These are phyloP conservation scores for Ogataea pilisensis DNA, from an alignment of 805 yeast genomes.

Conservation along the genomic window DNA sequence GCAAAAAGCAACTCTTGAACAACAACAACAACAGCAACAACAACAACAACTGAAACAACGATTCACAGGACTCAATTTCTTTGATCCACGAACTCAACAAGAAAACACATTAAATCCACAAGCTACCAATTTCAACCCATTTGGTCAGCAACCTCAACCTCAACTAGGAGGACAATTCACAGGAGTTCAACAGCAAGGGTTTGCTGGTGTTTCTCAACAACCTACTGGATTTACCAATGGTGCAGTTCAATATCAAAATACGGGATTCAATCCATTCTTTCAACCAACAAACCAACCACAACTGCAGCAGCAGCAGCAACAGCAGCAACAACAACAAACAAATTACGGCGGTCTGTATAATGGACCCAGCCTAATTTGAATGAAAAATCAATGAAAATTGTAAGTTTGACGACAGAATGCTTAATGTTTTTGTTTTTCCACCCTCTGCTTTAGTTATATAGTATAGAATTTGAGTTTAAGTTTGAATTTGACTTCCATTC, in stretches of 20 bases:
- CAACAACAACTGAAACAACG: conserved; percentile 6
- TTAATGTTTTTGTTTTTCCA: background rate
- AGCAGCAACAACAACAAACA: conserved; percentile 3
- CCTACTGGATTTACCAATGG: conserved; percentile 1
- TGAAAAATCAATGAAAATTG: too few species aligned
- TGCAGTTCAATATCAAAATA: background rate
- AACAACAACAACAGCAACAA: conserved; percentile 15
- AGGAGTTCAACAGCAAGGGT: background rate
- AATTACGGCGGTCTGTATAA: conserved; percentile 18
- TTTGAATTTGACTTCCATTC: too few species aligned
- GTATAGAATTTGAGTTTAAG: too few species aligned
- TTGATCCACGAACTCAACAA: conserved; percentile 12
- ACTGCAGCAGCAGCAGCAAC: conserved; percentile 7
- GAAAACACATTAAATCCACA: conserved; percentile 9
- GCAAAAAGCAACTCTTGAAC: conserved; percentile 11
- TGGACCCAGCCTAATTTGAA: conserved; percentile 29
- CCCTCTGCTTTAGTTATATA: too few species aligned
- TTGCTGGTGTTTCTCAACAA: conserved; percentile 5
- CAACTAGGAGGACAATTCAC: conserved; percentile 10
- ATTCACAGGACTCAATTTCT: background rate
- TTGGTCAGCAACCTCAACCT: conserved; percentile 7
- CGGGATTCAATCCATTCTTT: conserved; percentile 19
- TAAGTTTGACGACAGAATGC: too few species aligned
- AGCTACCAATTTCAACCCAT: conserved; percentile 1
- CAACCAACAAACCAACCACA: conserved; percentile 10